Percentiles rank a stretch among this genome's conserved stretches.
Conservation (phyloP, 495 filamentous ascomycete genomes). For the Thermochaetoides thermophila region DNA sequence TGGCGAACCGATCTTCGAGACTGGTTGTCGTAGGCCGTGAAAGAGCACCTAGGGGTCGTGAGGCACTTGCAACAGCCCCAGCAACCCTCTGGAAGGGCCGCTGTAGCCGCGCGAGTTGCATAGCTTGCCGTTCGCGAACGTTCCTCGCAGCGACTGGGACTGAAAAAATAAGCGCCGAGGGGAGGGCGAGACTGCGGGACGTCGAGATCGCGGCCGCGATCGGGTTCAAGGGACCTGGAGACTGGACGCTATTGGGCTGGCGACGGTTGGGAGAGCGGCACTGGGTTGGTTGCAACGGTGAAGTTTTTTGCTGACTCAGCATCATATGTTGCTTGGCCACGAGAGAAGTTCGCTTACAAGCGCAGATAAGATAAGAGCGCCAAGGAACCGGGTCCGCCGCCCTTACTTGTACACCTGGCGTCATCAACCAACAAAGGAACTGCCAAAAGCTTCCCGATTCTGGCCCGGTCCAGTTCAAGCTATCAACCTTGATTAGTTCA, state of each 20-base stretch:
- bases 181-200: constrained; percentile 3
- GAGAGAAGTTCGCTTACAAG: too few relatives aligned
- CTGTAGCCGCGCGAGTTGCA: constrained; percentile 40
- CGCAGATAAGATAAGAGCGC: constrained; percentile 28
- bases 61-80: constrained; percentile 19
- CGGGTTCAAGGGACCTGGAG: too few relatives aligned
- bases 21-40: constrained; percentile 9
- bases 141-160: constrained; percentile 11
- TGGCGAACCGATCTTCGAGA: constrained; percentile 14
- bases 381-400: too few relatives aligned
- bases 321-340: too few relatives aligned
- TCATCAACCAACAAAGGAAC: too few relatives aligned
- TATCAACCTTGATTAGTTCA: too few relatives aligned
- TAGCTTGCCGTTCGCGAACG: constrained; percentile 13
- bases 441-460: too few relatives aligned
- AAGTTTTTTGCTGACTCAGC: constrained; percentile 34
- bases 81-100: constrained; percentile 34
- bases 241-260: not conserved
- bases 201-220: too few relatives aligned
- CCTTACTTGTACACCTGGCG: too few relatives aligned
- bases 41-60: constrained; percentile 6
- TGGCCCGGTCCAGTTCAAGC: too few relatives aligned
- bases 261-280: too few relatives aligned
- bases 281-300: constrained; percentile 3
- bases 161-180: not conserved